A percentile compares a stretch with the other conserved stretches of the same genome.
Evolutionary conservation across 345 rosid species (phyloP).

Genomic region (Linum lewisii): DNA sequence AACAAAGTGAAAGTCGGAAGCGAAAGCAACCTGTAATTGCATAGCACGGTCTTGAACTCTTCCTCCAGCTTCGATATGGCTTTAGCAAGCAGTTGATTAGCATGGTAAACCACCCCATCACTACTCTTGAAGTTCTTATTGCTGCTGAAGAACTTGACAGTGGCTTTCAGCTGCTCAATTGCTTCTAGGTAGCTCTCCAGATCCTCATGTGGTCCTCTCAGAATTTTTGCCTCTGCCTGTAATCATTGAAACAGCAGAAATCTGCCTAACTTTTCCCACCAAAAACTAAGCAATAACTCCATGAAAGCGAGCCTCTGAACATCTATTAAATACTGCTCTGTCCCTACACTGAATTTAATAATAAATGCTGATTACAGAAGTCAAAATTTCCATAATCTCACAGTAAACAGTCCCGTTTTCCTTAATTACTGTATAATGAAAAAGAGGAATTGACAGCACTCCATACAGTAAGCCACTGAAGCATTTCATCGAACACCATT

Average conservation of each 20-base stretch:
- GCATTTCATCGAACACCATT: not conserved
- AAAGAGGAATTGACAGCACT: no score
- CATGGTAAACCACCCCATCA: slow-evolving; percentile 56
- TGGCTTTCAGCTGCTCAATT: slow-evolving; percentile 71
- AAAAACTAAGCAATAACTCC: not conserved
- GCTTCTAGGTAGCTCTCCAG: slow-evolving; percentile 87
- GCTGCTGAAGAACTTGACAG: slow-evolving; percentile 54
- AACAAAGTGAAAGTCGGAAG: not conserved
- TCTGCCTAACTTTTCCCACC: not conserved
- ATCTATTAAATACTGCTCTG: not conserved
- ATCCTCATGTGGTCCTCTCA: slow-evolving; percentile 96
- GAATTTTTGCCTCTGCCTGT: slow-evolving; percentile 89
- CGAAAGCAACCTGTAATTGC: slow-evolving; percentile 70
- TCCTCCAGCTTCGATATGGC: slow-evolving; percentile 86
- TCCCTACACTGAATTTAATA: not conserved
- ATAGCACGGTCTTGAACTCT: slow-evolving; percentile 67
- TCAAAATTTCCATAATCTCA: not conserved
- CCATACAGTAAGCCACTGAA: no score
- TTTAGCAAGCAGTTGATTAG: slow-evolving; percentile 59
- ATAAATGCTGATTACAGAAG: not conserved
- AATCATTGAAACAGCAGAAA: not conserved
- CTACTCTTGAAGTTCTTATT: slow-evolving; percentile 50
- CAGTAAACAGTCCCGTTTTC: no score
- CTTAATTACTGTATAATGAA: no score
- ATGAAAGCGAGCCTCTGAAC: not conserved